Evolutionary conservation across 257 asterid species (phyloP).

Genomic region (Osmanthus fragrans): DNA sequence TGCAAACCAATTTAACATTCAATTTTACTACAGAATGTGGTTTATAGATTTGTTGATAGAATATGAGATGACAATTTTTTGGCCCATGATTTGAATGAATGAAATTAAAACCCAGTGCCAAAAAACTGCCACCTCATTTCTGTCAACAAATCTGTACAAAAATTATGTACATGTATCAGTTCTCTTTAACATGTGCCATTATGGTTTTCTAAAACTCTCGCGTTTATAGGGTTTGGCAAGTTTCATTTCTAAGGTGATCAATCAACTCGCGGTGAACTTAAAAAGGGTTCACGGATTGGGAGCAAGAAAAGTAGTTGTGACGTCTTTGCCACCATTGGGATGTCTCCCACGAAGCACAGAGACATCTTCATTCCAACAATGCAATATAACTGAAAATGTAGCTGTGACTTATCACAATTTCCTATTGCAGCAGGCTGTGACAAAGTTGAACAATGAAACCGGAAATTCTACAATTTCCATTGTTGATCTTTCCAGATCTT

Average conservation of each 20-base stretch:
- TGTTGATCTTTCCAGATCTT: slow-evolving; percentile 65
- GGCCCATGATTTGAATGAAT: too few relatives aligned
- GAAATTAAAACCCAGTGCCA: too few relatives aligned
- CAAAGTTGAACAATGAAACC: slow-evolving; percentile 48
- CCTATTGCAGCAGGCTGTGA: slow-evolving; percentile 50
- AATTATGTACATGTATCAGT: too few relatives aligned
- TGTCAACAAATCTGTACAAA: too few relatives aligned
- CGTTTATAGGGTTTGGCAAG: slow-evolving; percentile 45
- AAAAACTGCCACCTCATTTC: too few relatives aligned
- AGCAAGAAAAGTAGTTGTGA: slow-evolving; percentile 55
- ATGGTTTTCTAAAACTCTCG: background rate
- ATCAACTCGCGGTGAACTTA: slow-evolving; percentile 52
- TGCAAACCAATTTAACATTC: background rate
- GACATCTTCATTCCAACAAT: slow-evolving; percentile 46
- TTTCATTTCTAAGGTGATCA: slow-evolving; percentile 55
- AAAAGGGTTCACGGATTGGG: slow-evolving; percentile 45
- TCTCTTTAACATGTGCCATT: too few relatives aligned
- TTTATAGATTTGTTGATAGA: too few relatives aligned
- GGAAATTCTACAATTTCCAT: slow-evolving; percentile 36
- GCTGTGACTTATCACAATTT: slow-evolving; percentile 61
- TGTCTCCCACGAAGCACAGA: slow-evolving; percentile 72
- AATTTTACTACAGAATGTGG: too few relatives aligned
- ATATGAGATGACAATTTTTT: too few relatives aligned
- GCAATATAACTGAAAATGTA: slow-evolving; percentile 57
- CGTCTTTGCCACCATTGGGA: slow-evolving; percentile 70